Base-by-base conservation (phyloP, 2,329 filamentous ascomycete species). In the Xylogone sp. region DNA sequence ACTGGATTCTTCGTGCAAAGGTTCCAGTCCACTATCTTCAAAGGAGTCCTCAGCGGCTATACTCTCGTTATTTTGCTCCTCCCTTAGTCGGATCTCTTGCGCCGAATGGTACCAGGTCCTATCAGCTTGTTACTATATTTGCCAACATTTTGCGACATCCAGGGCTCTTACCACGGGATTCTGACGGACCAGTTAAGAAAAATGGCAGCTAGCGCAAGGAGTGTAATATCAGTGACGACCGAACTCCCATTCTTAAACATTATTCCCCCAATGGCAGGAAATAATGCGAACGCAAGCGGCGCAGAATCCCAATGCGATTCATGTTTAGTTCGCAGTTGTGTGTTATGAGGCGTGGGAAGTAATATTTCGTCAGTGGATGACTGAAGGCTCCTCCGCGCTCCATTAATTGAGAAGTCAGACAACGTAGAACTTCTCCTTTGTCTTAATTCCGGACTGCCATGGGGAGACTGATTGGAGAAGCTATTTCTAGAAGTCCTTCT, bases 131-230 rank as follows among this genome's bases (percentile, higher is more conserved):
- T 50, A 56, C 46, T 44, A 39, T 39, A 39, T 16, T 5, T 43
- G 7, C 34, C 34, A 39, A 18, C 6, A 9, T 16, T 39, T 39
- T 16, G 6, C 21, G 43, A 42, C 45, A 50, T 3, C 29, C 21
- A 4, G 48, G 18, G 48, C 43, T 60, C 79, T 66, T 74, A 92
- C 92, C 93, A 97, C 60, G 93, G 93, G 59, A 94, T 76, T 51
- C 90, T 86, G 43, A 97, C 87, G 46, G 89, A 92, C 90, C 91
- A 97, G 66, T 96, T 92, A 55, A 97, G 75, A 63, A 97, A 95
- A 43, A 97, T 79, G 3, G 87, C 89, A 2, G 89, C 88, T 55
- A 97, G 70, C 2, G 81, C 83, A 27, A 97, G 72, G 29, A 97
- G 75, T 61, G 94, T 86, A 22, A 96, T 71, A 68, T 97, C 93